Evolutionary conservation across 805 yeast genomes (phyloP).

Genomic region (Brettanomyces sp.): DNA sequence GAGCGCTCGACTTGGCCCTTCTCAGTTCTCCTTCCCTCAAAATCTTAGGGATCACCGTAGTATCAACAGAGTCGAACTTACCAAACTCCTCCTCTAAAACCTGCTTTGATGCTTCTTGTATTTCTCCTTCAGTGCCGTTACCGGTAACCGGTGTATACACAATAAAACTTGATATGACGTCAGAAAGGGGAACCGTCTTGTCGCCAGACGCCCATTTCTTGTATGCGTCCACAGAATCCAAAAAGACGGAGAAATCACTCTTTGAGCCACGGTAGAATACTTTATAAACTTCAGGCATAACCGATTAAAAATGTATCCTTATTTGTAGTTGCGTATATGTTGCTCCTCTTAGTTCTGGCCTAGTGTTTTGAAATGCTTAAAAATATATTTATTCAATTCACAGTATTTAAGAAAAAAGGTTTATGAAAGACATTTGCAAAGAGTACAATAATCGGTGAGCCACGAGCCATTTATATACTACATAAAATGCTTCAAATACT

Average conservation of each 20-base stretch:
- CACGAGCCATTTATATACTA: too few species aligned
- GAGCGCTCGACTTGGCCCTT: constrained; percentile 5
- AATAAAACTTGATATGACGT: constrained; percentile 54
- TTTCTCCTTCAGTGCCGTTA: constrained; percentile 59
- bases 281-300: constrained; percentile 27
- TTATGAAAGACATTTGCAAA: too few species aligned
- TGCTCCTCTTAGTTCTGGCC: too few species aligned
- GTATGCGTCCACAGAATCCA: constrained; percentile 42
- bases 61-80: constrained; percentile 39
- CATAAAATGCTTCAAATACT: too few species aligned
- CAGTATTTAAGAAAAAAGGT: too few species aligned
- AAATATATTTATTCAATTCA: too few species aligned
- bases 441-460: too few species aligned
- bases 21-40: constrained; percentile 51
- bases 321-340: too few species aligned
- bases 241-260: constrained; percentile 58
- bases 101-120: constrained; percentile 61
- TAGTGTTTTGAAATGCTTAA: too few species aligned
- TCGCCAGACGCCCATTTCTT: constrained; percentile 43
- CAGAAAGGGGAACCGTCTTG: constrained; percentile 47
- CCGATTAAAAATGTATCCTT: background rate
- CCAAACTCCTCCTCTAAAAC: constrained; percentile 67
- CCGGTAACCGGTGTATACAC: constrained; percentile 54
- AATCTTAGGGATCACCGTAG: constrained; percentile 43
- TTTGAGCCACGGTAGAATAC: constrained; percentile 57